Evolutionary conservation across 257 asterid genomes (phyloP).

Genomic region (Petunia axillaris): DNA sequence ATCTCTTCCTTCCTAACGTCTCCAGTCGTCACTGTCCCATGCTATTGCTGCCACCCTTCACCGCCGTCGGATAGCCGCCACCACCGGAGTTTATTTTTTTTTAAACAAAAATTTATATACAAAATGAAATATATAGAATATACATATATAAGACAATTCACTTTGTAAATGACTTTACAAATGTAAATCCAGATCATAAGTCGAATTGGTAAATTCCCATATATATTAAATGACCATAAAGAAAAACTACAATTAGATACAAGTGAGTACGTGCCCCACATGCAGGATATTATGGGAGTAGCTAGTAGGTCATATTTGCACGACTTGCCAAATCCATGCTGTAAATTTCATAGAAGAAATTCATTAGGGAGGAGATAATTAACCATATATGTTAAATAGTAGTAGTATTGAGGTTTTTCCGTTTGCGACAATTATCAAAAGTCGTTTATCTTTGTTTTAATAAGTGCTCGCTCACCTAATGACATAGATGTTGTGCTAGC

Average conservation of each 20-base stretch:
- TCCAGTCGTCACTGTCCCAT: too few species aligned
- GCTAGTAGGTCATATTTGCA: background rate
- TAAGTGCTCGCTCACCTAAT: background rate
- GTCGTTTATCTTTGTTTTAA: background rate
- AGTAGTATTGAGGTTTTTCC: background rate
- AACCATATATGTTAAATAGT: background rate
- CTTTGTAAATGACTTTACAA: too few species aligned
- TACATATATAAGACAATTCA: too few species aligned
- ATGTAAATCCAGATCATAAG: too few species aligned
- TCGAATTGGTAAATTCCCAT: too few species aligned
- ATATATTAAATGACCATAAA: too few species aligned
- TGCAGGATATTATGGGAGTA: background rate
- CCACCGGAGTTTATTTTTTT: too few species aligned
- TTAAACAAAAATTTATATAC: too few species aligned
- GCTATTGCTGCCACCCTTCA: too few species aligned
- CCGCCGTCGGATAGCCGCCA: too few species aligned
- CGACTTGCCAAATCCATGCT: background rate
- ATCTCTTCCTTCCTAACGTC: too few species aligned
- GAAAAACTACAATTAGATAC: background rate
- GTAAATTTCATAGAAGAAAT: background rate
- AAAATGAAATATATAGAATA: too few species aligned
- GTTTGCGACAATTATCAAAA: background rate
- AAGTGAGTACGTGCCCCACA: background rate
- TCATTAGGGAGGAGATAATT: background rate
- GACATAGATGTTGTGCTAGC: background rate